Conservation (phyloP, 2,329 filamentous ascomycete genomes). For the Monosporascus sp. region DNA sequence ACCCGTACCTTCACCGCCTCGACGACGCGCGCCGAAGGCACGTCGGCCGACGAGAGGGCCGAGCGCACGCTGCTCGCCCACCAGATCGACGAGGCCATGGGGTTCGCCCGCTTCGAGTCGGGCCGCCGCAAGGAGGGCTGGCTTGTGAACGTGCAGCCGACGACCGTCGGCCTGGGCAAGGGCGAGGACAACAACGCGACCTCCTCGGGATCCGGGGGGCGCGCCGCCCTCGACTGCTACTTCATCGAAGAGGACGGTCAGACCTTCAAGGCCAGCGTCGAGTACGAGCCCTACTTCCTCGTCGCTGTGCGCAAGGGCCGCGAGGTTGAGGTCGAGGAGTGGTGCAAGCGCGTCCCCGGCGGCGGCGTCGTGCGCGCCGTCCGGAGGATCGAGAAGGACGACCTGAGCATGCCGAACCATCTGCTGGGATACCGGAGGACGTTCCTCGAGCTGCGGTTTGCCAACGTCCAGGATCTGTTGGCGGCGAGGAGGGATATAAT, state of each 20-base stretch:
- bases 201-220: constrained; percentile 57
- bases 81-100: constrained; percentile 90
- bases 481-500: constrained; percentile 78
- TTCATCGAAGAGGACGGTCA: constrained; percentile 86
- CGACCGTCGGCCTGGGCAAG: constrained; percentile 67
- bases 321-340: constrained; percentile 94
- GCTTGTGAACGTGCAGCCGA: constrained; percentile 93
- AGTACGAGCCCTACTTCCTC: constrained; percentile 95
- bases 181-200: constrained; percentile 51
- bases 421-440: constrained; percentile 83
- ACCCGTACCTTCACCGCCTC: constrained; percentile 77
- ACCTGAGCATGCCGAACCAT: constrained; percentile 92
- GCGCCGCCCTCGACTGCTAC: constrained; percentile 91
- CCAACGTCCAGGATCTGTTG: constrained; percentile 81
- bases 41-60: constrained; percentile 87
- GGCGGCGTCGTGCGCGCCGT: constrained; percentile 80
- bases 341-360: constrained; percentile 70
- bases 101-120: constrained; percentile 86
- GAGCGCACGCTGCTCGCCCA: constrained; percentile 80
- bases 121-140: constrained; percentile 78
- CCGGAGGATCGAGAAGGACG: constrained; percentile 80
- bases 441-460: constrained; percentile 81
- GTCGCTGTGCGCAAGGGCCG: constrained; percentile 82
- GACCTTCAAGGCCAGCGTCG: constrained; percentile 92
- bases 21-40: constrained; percentile 71